These are phyloP conservation scores for Suillus variegatus DNA, from an alignment of 768 basidiomycete genomes.

Conservation along the genomic window DNA sequence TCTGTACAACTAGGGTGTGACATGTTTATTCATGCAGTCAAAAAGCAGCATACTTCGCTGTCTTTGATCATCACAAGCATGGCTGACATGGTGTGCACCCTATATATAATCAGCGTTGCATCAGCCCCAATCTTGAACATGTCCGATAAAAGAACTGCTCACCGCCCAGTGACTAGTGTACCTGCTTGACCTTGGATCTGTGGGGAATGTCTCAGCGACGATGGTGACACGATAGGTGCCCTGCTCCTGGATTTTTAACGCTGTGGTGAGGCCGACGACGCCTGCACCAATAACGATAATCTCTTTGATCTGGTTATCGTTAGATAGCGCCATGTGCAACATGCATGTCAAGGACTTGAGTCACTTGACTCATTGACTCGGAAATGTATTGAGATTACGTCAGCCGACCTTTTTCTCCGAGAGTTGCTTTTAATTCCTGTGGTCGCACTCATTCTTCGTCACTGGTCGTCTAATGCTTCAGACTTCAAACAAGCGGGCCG, in stretches of 20 bases:
- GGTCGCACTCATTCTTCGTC: neutral
- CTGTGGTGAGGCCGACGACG: slow-evolving; percentile 78
- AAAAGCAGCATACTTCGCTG: slow-evolving; percentile 50
- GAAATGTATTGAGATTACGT: slow-evolving; percentile 10
- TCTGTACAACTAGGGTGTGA: slow-evolving; percentile 36
- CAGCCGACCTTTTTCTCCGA: slow-evolving; percentile 15
- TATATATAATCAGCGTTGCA: slow-evolving; percentile 25
- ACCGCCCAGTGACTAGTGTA: slow-evolving; percentile 88
- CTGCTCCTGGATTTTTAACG: slow-evolving; percentile 65
- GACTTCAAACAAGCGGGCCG: slow-evolving; percentile 53
- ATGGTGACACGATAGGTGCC: slow-evolving; percentile 66
- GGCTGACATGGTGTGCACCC: slow-evolving; percentile 82
- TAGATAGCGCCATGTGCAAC: neutral
- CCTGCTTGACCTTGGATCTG: slow-evolving; percentile 68
- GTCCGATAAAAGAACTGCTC: slow-evolving; percentile 24
- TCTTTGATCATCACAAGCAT: slow-evolving; percentile 48
- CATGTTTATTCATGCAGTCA: neutral
- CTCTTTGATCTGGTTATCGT: slow-evolving; percentile 18
- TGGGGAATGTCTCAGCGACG: slow-evolving; percentile 70
- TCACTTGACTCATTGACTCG: neutral
- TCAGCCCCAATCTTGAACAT: neutral
- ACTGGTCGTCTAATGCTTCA: slow-evolving; percentile 10
- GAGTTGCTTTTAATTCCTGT: slow-evolving; percentile 2
- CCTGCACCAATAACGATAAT: slow-evolving; percentile 51
- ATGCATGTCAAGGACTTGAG: neutral